These are phyloP conservation scores for Apiospora marii DNA, from an alignment of 2,329 filamentous ascomycete species.

Conservation along the genomic window DNA sequence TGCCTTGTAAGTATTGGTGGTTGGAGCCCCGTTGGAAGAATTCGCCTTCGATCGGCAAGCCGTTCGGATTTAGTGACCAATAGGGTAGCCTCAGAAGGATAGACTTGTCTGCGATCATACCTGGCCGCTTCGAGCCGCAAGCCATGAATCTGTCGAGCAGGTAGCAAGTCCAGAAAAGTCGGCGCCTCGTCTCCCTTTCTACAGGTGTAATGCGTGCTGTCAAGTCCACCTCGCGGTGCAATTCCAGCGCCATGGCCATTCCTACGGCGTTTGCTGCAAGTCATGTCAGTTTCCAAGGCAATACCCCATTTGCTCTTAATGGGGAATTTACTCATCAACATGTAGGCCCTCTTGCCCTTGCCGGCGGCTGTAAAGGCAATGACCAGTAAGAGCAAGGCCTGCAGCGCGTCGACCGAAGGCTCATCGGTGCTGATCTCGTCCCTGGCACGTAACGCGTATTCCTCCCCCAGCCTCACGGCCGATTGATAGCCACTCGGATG, in stretches of 20 bases:
- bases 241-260: slow-evolving; percentile 83
- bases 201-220: slow-evolving; percentile 67
- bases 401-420: slow-evolving; percentile 79
- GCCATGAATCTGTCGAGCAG: slow-evolving; percentile 84
- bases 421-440: slow-evolving; percentile 79
- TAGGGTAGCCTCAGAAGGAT: slow-evolving; percentile 79
- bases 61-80: slow-evolving; percentile 70
- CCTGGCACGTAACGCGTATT: slow-evolving; percentile 75
- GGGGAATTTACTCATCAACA: slow-evolving; percentile 74
- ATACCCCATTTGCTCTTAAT: neutral
- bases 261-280: slow-evolving; percentile 73
- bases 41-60: slow-evolving; percentile 75
- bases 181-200: slow-evolving; percentile 78
- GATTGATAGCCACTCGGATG: slow-evolving; percentile 73
- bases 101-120: slow-evolving; percentile 79
- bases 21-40: slow-evolving; percentile 84
- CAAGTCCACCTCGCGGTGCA: slow-evolving; percentile 77
- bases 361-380: slow-evolving; percentile 80
- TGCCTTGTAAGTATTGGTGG: slow-evolving; percentile 74
- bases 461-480: slow-evolving; percentile 72
- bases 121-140: slow-evolving; percentile 82
- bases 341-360: slow-evolving; percentile 85
- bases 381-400: slow-evolving; percentile 77
- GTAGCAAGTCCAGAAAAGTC: slow-evolving; percentile 91
- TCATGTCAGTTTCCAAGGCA: slow-evolving; percentile 43